Conservation (phyloP, 495 filamentous ascomycete genomes). For the Hypoxylon rickii region DNA sequence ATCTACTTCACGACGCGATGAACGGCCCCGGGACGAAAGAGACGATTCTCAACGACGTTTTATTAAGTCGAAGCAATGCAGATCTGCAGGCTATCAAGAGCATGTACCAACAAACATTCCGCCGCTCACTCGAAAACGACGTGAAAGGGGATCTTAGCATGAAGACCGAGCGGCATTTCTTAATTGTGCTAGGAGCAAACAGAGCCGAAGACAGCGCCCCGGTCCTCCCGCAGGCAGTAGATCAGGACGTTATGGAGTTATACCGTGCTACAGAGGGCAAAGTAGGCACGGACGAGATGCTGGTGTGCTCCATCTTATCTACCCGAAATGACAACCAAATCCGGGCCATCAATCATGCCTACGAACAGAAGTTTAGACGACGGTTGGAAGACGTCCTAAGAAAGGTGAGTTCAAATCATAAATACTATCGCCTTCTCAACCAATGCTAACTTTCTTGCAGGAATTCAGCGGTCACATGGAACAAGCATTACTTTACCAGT, state of each 20-base stretch:
- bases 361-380: conserved; percentile 65
- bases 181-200: conserved; percentile 70
- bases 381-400: conserved; percentile 72
- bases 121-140: conserved; percentile 62
- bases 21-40: conserved; percentile 85
- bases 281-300: conserved; percentile 72
- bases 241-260: conserved; percentile 71
- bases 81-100: conserved; percentile 81
- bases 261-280: conserved; percentile 73
- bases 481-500: conserved; percentile 76
- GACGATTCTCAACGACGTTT: conserved; percentile 78
- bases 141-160: conserved; percentile 78
- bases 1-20: conserved; percentile 67
- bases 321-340: conserved; percentile 76
- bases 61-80: conserved; percentile 81
- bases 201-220: conserved; percentile 77
- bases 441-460: conserved; percentile 30
- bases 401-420: conserved; percentile 47
- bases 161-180: conserved; percentile 82
- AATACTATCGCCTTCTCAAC: neutral
- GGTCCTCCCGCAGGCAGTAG: conserved; percentile 68
- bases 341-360: conserved; percentile 74
- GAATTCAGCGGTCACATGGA: conserved; percentile 95
- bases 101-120: conserved; percentile 69
- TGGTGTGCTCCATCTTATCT: conserved; percentile 76